Conservation (phyloP, 2,329 filamentous ascomycete genomes). For the Samsoniella hepiali region DNA sequence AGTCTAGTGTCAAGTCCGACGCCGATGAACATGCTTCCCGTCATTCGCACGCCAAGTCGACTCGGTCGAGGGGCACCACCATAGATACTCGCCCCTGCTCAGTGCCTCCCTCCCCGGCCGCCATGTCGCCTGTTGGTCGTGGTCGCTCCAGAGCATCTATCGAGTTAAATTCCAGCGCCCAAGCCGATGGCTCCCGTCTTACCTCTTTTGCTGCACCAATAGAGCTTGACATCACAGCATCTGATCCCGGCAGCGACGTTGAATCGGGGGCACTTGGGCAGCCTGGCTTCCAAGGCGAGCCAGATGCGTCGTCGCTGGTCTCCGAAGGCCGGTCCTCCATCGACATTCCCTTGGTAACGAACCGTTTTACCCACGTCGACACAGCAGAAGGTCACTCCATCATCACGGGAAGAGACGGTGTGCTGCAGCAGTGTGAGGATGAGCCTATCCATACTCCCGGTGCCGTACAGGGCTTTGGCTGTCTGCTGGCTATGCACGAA, state of each 20-base stretch:
- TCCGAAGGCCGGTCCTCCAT: slow-evolving; percentile 25
- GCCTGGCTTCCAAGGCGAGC: slow-evolving; percentile 5
- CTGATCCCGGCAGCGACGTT: slow-evolving; percentile 33
- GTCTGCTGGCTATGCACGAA: slow-evolving; percentile 71
- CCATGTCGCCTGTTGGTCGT: slow-evolving; percentile 8
- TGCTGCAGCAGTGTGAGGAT: slow-evolving; percentile 79
- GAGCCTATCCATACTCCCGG: slow-evolving; percentile 88
- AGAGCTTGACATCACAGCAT: slow-evolving; percentile 31
- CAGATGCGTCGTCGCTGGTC: slow-evolving; percentile 21
- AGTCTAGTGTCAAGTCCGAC: slow-evolving; percentile 39
- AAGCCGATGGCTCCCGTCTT: slow-evolving; percentile 40
- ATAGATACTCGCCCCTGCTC: slow-evolving; percentile 26
- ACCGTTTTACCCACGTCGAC: slow-evolving; percentile 73
- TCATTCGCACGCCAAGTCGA: slow-evolving; percentile 31
- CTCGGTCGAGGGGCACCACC: slow-evolving; percentile 27
- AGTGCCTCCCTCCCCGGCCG: neutral
- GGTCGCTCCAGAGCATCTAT: slow-evolving; percentile 22
- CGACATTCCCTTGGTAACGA: slow-evolving; percentile 56
- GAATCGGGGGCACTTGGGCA: slow-evolving; percentile 22
- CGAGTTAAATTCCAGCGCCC: slow-evolving; percentile 44
- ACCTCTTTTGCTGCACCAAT: slow-evolving; percentile 36
- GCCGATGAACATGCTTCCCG: slow-evolving; percentile 40
- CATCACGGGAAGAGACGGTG: slow-evolving; percentile 73
- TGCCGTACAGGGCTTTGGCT: slow-evolving; percentile 75
- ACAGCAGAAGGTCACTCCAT: slow-evolving; percentile 78